Conservation (phyloP, 768 basidiomycete genomes). For the Amanita rubescens region DNA sequence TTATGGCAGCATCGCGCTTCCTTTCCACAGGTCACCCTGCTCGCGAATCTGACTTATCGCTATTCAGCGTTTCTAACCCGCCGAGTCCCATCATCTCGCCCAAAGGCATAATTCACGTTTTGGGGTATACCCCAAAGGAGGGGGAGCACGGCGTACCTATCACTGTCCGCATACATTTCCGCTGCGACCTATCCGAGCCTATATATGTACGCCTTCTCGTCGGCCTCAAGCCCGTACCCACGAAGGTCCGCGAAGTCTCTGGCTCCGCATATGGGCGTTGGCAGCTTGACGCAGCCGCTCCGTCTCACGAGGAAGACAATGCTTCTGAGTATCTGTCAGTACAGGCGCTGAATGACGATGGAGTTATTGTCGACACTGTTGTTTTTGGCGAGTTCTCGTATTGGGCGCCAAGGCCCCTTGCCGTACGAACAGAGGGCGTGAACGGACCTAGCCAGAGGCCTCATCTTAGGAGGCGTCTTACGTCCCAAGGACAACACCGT, state of each 20-base stretch:
- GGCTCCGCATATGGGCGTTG: conserved; percentile 42
- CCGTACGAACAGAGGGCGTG: no score
- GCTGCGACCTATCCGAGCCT: conserved; percentile 38
- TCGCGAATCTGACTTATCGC: neutral
- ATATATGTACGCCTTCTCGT: conserved; percentile 71
- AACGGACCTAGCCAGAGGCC: conserved; percentile 11
- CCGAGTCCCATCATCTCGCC: conserved; percentile 35
- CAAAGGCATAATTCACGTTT: conserved; percentile 52
- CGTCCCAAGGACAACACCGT: conserved; percentile 31
- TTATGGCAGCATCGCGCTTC: conserved; percentile 5
- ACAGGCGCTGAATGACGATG: conserved; percentile 51
- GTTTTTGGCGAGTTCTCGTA: conserved; percentile 71
- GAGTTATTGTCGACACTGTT: conserved; percentile 52
- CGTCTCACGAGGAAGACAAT: conserved; percentile 41
- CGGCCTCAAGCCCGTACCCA: conserved; percentile 59
- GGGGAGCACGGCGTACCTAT: conserved; percentile 60
- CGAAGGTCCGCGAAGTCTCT: conserved; percentile 53
- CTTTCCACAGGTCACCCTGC: neutral
- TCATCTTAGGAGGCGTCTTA: conserved; percentile 31
- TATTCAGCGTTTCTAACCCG: conserved; percentile 7
- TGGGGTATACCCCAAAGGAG: conserved; percentile 55
- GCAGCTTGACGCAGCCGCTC: conserved; percentile 60
- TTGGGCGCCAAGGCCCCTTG: no score
- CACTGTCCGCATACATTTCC: conserved; percentile 56
- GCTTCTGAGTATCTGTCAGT: conserved; percentile 47